Conservation (phyloP, 768 basidiomycete species). For the Lactarius pseudohatsudake region DNA sequence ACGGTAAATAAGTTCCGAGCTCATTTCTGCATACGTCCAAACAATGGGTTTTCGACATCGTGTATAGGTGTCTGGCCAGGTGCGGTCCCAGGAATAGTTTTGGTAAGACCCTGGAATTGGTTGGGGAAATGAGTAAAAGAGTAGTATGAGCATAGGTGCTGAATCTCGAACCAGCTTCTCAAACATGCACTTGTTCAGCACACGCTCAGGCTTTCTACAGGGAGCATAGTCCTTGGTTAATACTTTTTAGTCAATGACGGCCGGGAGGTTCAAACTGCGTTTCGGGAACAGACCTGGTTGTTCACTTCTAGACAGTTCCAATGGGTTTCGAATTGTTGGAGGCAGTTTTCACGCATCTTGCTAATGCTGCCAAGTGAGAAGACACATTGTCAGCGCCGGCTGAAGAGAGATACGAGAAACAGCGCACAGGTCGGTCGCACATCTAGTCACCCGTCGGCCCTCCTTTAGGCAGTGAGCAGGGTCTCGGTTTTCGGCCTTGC, state of each 20-base stretch:
- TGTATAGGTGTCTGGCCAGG: conserved; percentile 81
- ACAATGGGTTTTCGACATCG: conserved; percentile 84
- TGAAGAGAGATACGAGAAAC: conserved; percentile 8
- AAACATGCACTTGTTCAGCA: conserved; percentile 92
- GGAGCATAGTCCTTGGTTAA: conserved; percentile 72
- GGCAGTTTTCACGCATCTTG: conserved; percentile 92
- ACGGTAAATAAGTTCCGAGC: neutral
- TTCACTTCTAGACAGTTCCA: conserved; percentile 93
- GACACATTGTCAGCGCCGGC: neutral
- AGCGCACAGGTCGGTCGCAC: conserved; percentile 88
- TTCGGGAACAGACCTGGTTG: conserved; percentile 76
- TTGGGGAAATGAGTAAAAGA: neutral
- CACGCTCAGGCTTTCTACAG: conserved; percentile 86
- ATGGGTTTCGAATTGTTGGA: conserved; percentile 83
- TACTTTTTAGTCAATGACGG: conserved; percentile 2
- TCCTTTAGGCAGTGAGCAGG: conserved; percentile 95
- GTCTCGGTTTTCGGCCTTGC: conserved; percentile 89
- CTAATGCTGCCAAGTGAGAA: conserved; percentile 60
- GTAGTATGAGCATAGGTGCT: neutral
- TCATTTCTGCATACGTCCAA: conserved; percentile 82
- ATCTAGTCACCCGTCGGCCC: conserved; percentile 92
- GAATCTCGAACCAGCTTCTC: conserved; percentile 79
- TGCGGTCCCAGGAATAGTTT: conserved; percentile 89
- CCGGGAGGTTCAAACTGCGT: neutral
- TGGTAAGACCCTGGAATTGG: conserved; percentile 72